Evolutionary conservation across 352 stramenopile species (phyloP).

Genomic region (Pythium phragmiticola): DNA sequence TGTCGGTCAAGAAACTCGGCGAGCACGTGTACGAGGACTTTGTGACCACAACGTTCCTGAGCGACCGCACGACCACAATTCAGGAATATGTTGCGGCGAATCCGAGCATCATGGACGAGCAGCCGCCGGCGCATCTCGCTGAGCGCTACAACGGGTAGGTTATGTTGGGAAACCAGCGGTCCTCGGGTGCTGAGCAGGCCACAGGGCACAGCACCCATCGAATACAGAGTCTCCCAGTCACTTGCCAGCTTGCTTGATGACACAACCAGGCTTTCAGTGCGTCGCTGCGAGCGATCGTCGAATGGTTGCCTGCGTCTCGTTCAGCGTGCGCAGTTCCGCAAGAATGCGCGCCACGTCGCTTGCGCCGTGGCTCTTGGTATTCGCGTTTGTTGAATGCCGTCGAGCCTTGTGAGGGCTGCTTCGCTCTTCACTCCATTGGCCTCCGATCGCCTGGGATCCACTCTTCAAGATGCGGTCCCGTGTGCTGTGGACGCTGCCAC

Average conservation of each 20-base stretch:
- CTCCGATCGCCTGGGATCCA: neutral
- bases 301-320: slow-evolving; percentile 40
- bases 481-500: neutral
- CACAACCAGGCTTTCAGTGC: neutral
- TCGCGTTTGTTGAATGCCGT: neutral
- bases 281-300: slow-evolving; percentile 6
- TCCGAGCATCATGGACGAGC: slow-evolving; percentile 79
- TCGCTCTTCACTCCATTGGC: neutral
- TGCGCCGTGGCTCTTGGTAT: too few species aligned
- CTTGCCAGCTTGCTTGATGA: too few species aligned
- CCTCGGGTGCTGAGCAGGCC: too few species aligned
- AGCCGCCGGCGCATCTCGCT: slow-evolving; percentile 67
- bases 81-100: slow-evolving; percentile 79
- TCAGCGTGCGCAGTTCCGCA: slow-evolving; percentile 41
- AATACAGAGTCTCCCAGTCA: too few species aligned
- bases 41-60: slow-evolving; percentile 89
- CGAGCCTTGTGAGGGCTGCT: too few species aligned
- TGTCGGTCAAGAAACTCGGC: slow-evolving; percentile 82
- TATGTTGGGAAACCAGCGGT: neutral
- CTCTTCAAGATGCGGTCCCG: neutral
- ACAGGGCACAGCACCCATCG: too few species aligned
- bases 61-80: slow-evolving; percentile 87
- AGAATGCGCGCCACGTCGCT: slow-evolving; percentile 35
- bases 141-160: slow-evolving; percentile 75
- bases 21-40: slow-evolving; percentile 76